phyloP scores from a whole-genome alignment of 257 asterid species.

The Leonotis leonurus region DNA sequence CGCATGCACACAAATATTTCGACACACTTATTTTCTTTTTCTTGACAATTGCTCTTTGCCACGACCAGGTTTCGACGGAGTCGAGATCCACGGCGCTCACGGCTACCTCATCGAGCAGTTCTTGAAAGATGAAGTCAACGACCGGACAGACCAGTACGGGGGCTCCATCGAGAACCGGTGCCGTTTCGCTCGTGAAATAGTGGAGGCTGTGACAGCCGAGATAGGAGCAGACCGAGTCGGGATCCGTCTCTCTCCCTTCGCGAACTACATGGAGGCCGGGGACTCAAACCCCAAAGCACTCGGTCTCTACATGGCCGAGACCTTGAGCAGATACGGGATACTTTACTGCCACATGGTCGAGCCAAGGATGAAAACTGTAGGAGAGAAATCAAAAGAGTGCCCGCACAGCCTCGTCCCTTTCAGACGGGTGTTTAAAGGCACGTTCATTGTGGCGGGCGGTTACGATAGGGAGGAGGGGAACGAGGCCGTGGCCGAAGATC shows the following conservation, averaged over 20 bases:
- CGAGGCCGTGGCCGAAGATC: conserved; percentile 44
- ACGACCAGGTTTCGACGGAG: conserved; percentile 60
- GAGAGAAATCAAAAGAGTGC: conserved; percentile 16
- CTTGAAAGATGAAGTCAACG: conserved; percentile 56
- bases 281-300: conserved; percentile 59
- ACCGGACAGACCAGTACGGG: conserved; percentile 62
- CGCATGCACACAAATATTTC: not conserved
- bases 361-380: conserved; percentile 39
- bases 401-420: conserved; percentile 40
- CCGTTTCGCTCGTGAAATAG: conserved; percentile 49
- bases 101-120: conserved; percentile 70
- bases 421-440: conserved; percentile 54
- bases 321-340: conserved; percentile 35
- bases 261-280: conserved; percentile 26
- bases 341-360: conserved; percentile 67
- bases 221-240: conserved; percentile 54
- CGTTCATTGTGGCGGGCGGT: conserved; percentile 65
- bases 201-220: conserved; percentile 39
- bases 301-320: conserved; percentile 50
- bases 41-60: not conserved
- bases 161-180: conserved; percentile 66
- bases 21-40: not conserved
- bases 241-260: conserved; percentile 64
- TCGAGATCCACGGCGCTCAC: conserved; percentile 72
- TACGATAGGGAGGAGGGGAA: conserved; percentile 54